phyloP scores from a whole-genome alignment of 352 stramenopile genomes.

The Phytophthora sp. region DNA sequence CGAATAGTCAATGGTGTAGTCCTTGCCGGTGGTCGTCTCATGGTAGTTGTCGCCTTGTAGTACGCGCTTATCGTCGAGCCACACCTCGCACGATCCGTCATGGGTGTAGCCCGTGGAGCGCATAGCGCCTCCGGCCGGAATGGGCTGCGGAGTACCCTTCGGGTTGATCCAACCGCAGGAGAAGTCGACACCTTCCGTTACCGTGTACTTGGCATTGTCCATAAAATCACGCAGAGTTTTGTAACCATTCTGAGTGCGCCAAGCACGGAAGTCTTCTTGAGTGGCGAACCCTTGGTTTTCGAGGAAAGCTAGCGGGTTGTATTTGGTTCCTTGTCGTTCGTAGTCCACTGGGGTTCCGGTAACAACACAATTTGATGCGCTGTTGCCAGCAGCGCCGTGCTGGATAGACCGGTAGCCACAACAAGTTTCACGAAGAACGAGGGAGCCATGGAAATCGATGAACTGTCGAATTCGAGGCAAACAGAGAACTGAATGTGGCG shows the following conservation, averaged over 20 bases:
- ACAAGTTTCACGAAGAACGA: conserved; percentile 23
- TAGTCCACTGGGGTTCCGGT: conserved; percentile 41
- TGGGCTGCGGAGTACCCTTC: conserved; percentile 35
- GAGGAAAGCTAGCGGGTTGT: conserved; percentile 52
- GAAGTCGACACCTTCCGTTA: conserved; percentile 30
- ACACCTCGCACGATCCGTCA: conserved; percentile 47
- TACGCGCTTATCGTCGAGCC: conserved; percentile 39
- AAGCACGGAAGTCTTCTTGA: conserved; percentile 42
- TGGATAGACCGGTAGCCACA: conserved; percentile 20
- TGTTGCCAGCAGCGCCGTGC: conserved; percentile 18
- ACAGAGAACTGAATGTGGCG: conserved; percentile 11
- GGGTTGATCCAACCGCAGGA: conserved; percentile 37
- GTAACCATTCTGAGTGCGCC: conserved; percentile 36
- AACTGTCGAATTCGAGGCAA: background rate
- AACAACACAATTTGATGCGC: conserved; percentile 46
- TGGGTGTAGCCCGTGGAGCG: conserved; percentile 52
- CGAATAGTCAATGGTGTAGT: conserved; percentile 19
- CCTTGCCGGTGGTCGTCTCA: conserved; percentile 26
- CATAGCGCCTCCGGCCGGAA: conserved; percentile 31
- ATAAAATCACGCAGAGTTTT: conserved; percentile 48
- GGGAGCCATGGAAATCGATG: conserved; percentile 4
- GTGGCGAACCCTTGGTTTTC: conserved; percentile 48
- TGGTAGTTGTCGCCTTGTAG: conserved; percentile 30
- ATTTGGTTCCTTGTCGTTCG: conserved; percentile 32
- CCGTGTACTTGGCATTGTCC: conserved; percentile 36